Base-by-base conservation (phyloP, 2,329 filamentous ascomycete species). In the Westerdykella sp. region DNA sequence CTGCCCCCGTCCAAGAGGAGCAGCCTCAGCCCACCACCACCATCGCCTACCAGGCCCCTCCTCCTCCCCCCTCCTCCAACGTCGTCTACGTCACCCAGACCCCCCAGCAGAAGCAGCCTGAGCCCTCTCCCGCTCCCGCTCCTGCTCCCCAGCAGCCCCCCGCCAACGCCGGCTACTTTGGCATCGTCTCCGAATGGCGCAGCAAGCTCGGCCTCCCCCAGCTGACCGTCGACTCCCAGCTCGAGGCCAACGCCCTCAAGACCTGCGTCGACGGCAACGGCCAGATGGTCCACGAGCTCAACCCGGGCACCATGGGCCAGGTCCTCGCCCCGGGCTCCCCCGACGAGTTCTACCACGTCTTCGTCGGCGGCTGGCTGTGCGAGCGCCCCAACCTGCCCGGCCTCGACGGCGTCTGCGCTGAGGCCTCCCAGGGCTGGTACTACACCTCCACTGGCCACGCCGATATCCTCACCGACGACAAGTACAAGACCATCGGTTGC, bases 291-390 rank as follows among this genome's bases (percentile, higher is more conserved):
- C 61, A 64, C 58, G 43, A 63, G 51, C 59, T 62, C 37, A 56
- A 58, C 57, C 31, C 48, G n/a, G 57, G 59, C 34, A 52, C 57
- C 34, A 51, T 39, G 42, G 59, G 49, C 28, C 59, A 62, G 52
- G 56, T 57, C 28, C 60, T 63, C 18, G 59, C 59, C 22, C 57
- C 58, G 22, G 59, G 57, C 14, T 37, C 49, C 22, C 41, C 42
- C 7, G 45, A 53, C 13, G 48, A 56, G 30, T 65, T 65, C 51
- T 44, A 55, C 45, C 37, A 50, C 41, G 56, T 61, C 46, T 63
- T 62, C 46, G 55, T 63, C 14, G 62, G 62, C 22, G 61, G 58
- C 40, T 65, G 62, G 62, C 59, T 65, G 40, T 65, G 62, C 59
- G 62, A 65, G 52, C 50, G 53, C 15, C 53, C 62, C 41, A 42